Base-by-base conservation (phyloP, 2,329 filamentous ascomycete genomes). In the Botrytis aclada region DNA sequence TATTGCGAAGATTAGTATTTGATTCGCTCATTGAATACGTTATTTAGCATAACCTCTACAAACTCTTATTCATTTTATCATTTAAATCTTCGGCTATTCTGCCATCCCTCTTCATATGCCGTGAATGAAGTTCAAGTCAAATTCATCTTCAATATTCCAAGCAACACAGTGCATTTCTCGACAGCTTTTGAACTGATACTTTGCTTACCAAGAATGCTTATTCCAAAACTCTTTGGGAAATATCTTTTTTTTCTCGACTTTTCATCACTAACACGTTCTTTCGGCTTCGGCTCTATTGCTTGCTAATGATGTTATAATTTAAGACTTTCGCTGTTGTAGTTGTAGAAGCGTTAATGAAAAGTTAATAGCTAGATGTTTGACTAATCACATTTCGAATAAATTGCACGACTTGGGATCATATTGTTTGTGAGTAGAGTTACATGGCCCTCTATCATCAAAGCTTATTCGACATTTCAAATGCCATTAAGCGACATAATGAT, bases 321-420 rank as follows among this genome's bases (percentile, higher is more conserved):
- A 34, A 34, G 34, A 34, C 34, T 34, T 34, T 34, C 34, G 34
- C 34, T 4, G 34, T 34, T 43, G 4, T 14, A n/a, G 4, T 51
- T 7, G 47, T n/a, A 14, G 10, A 6, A 14, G 47, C 1, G 4
- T 0, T 51, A 7, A 0, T n/a, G 25, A 3, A 14, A 16, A n/a
- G 5, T 25, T 54, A 14, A 2, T n/a, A n/a, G 25, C 12, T 51
- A n/a, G 25, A n/a, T 0, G 0, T 3, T 7, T 3, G 4, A n/a
- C n/a, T 0, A 25, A 51, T n/a, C 10, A 14, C 3, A 3, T n/a
- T 51, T 51, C 4, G 25, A 51, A 51, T 6, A 7, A 6, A 5
- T n/a, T n/a, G 12, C 7, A n/a, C n/a, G 47, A 14, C 10, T 51
- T n/a, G 10, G 25, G 25, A 7, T 14, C 14, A 51, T 10, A 14